These are phyloP conservation scores for Xylona heveae DNA, from an alignment of 495 filamentous ascomycete genomes.

Conservation along the genomic window DNA sequence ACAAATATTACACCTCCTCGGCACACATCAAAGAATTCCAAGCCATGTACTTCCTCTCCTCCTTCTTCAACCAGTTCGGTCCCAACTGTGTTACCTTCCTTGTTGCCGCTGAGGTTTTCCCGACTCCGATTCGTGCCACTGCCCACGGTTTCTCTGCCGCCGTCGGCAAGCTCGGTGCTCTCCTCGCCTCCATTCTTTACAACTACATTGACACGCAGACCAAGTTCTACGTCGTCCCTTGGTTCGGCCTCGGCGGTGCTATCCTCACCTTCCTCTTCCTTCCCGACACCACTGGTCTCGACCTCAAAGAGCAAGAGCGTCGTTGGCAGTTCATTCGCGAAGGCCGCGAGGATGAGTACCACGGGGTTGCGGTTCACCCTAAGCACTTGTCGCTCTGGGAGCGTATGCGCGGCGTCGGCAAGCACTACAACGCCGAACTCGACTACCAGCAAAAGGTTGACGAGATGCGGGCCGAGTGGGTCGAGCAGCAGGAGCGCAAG, in stretches of 20 bases:
- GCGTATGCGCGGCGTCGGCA: conserved; percentile 8
- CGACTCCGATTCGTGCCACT: conserved; percentile 71
- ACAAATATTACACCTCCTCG: conserved; percentile 46
- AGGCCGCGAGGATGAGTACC: conserved; percentile 57
- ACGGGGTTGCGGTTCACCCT: conserved; percentile 71
- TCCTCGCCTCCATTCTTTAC: conserved; percentile 65
- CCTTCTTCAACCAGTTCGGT: conserved; percentile 93
- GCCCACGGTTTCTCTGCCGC: conserved; percentile 81
- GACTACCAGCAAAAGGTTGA: conserved; percentile 6
- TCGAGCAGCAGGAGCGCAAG: neutral
- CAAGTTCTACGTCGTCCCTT: conserved; percentile 76
- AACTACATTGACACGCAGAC: conserved; percentile 62
- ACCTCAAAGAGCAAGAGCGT: conserved; percentile 85
- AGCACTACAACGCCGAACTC: conserved; percentile 3
- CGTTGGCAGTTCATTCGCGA: conserved; percentile 61
- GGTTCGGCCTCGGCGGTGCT: conserved; percentile 74
- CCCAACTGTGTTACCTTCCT: conserved; percentile 79
- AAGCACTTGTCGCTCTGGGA: conserved; percentile 72
- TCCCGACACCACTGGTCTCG: conserved; percentile 79
- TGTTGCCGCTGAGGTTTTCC: conserved; percentile 78
- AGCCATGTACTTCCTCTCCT: conserved; percentile 79
- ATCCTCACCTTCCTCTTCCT: conserved; percentile 61
- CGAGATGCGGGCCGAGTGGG: conserved; percentile 4
- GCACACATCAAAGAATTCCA: conserved; percentile 60
- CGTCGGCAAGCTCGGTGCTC: conserved; percentile 62